Conservation (phyloP, 768 basidiomycete species). For the Candolleomyces efflorescens region DNA sequence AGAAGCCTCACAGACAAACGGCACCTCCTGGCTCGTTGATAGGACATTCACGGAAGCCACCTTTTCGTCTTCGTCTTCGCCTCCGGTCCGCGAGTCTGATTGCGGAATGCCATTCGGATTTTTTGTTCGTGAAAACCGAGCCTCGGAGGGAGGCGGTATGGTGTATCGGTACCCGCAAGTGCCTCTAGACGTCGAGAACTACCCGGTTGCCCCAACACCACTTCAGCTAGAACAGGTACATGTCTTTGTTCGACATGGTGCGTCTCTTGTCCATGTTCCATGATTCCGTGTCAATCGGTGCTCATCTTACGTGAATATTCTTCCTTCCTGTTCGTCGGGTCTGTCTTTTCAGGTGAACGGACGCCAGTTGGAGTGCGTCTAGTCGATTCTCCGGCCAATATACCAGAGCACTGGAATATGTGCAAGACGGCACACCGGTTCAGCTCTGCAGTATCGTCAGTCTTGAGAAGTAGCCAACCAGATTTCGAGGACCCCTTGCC, state of each 20-base stretch:
- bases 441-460: constrained; percentile 36
- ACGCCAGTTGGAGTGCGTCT: constrained; percentile 72
- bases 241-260: constrained; percentile 72
- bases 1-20: too few species aligned
- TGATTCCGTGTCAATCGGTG: not conserved
- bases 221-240: constrained; percentile 69
- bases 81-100: too few species aligned
- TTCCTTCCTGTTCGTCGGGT: not conserved
- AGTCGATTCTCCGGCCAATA: constrained; percentile 53
- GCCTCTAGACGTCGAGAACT: constrained; percentile 55
- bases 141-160: not conserved
- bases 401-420: constrained; percentile 68
- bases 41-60: too few species aligned
- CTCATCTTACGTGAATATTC: not conserved
- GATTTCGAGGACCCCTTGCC: constrained; percentile 25
- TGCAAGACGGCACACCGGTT: constrained; percentile 54
- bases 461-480: constrained; percentile 7
- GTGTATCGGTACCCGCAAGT: constrained; percentile 33
- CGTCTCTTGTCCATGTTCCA: not conserved
- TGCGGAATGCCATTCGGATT: too few species aligned
- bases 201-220: constrained; percentile 52
- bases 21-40: too few species aligned
- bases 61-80: too few species aligned
- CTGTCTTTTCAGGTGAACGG: constrained; percentile 53
- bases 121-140: too few species aligned